Evolutionary conservation across 2,329 filamentous ascomycete species (phyloP), one percentile per base, ranked within the genome.

Genomic region (Phialemonium atrogriseum): DNA sequence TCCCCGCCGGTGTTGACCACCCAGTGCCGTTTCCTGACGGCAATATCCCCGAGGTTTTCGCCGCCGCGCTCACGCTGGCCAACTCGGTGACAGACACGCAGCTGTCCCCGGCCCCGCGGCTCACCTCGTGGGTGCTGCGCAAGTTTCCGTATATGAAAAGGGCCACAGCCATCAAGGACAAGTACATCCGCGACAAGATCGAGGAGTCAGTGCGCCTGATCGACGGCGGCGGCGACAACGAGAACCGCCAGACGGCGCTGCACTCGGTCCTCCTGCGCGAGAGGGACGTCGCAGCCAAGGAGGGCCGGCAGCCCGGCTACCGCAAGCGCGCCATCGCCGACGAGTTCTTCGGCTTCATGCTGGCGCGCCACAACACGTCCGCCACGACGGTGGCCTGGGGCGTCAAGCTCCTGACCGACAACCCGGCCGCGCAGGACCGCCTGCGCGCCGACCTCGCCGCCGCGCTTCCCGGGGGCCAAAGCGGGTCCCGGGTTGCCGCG

Each of bases 221-320:
- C 29, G 18, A 43, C 2, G 25, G 21, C 1, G 43, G 42, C 1
- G 34, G n/a, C n/a, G n/a, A n/a, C n/a, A n/a, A 48, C 25, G 7
- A 24, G 2, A 30, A 44, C 9, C 41, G 48, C 10, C 40, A 34
- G 11, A 55, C 44, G 20, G 55, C 55, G 7, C 32, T 57, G 2
- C 50, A 59, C 34, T 47, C 47, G 0, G 49, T 59, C 5, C 34
- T 58, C 7, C 34, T 50, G 7, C 47, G 54, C 19, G 57, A 59
- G 41, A 40, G 33, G n/a, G 39, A 45, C 4, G 24, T 51, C 10
- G 46, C 51, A 2, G 33, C 25, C 3, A 51, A 50, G 35, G 45
- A 47, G 13, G 44, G 38, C 16, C 48, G 51, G 14, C 7, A n/a
- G 13, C 49, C 51, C 0, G 30, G 32, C 2, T 51, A 49, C 32